Evolutionary conservation across 106 monocot species (phyloP).

Genomic region (Amphibolis antarctica): DNA sequence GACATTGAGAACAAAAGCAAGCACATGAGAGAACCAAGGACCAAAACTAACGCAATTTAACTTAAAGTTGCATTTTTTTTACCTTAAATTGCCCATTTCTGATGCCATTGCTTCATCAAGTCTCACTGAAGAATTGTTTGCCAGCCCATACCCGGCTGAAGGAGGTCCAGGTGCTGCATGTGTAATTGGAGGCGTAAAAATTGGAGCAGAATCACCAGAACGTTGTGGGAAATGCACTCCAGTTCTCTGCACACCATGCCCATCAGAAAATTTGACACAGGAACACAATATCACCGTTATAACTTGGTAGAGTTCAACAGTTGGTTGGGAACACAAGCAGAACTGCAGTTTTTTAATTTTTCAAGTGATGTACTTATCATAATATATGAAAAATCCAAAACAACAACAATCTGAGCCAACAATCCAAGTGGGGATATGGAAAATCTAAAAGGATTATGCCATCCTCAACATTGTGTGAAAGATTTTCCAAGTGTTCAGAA

Average conservation of each 20-base stretch:
- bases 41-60: neutral
- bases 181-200: slow-evolving; percentile 50
- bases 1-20: neutral
- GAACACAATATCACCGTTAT: neutral
- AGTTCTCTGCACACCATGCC: slow-evolving; percentile 31
- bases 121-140: slow-evolving; percentile 44
- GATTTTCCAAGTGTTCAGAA: no score
- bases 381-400: neutral
- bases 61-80: no score
- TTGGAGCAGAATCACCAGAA: slow-evolving; percentile 45
- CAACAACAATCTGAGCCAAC: no score
- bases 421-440: no score
- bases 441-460: no score
- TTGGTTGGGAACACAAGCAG: no score
- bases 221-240: slow-evolving; percentile 71
- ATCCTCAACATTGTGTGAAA: no score
- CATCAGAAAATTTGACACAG: neutral
- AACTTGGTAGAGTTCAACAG: neutral
- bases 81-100: slow-evolving; percentile 66
- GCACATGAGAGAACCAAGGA: neutral
- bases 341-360: neutral
- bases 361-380: neutral
- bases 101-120: slow-evolving; percentile 96
- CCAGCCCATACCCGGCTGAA: slow-evolving; percentile 35
- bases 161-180: slow-evolving; percentile 20